phyloP scores from a whole-genome alignment of 2,329 filamentous ascomycete genomes.

The Phyllosticta capitalensis region DNA sequence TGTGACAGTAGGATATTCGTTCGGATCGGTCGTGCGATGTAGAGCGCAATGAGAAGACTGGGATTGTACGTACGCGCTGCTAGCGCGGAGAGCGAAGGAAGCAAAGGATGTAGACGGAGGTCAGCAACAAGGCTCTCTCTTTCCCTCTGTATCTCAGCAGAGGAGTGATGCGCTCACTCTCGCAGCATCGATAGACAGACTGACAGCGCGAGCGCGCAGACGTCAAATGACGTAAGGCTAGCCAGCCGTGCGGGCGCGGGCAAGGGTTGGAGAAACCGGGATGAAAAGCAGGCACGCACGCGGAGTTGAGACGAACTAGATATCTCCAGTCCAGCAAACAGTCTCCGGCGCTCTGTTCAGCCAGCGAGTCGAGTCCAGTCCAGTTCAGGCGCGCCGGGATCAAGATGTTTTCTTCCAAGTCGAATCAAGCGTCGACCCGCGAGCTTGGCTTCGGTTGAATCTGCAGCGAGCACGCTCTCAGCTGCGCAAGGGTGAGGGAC shows the following conservation, averaged over 20 bases:
- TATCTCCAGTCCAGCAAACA: no score
- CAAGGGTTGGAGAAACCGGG: background rate
- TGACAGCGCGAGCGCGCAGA: no score
- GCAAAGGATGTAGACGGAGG: background rate
- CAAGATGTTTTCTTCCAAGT: background rate
- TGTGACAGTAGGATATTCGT: background rate
- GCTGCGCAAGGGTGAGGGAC: no score
- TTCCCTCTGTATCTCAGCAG: no score
- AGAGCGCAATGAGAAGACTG: background rate
- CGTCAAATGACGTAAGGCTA: background rate
- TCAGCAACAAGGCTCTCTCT: background rate
- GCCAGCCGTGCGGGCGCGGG: no score
- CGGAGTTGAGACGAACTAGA: background rate
- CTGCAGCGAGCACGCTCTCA: no score
- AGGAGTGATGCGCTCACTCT: no score
- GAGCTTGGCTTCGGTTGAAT: background rate
- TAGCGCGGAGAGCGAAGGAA: background rate
- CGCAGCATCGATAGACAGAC: background rate
- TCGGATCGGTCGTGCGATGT: background rate
- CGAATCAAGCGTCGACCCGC: background rate
- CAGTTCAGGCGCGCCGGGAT: no score
- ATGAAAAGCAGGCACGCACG: background rate
- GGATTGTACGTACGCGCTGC: no score
- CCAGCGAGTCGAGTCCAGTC: no score
- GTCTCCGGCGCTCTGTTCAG: no score